Conservation (phyloP, 177 flowering plant species). For the Telopea speciosissima region DNA sequence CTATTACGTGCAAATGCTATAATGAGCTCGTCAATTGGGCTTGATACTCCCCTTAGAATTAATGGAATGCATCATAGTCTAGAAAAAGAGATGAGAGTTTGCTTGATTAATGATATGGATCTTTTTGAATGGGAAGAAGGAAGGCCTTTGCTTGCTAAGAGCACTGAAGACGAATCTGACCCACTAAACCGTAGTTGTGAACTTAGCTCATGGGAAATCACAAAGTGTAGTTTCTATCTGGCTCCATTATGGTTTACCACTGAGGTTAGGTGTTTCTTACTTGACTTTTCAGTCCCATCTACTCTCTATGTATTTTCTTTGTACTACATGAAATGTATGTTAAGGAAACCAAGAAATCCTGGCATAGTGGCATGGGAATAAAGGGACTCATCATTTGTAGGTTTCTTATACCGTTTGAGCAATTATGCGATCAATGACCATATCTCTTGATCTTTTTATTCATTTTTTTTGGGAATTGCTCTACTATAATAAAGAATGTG, state of each 20-base stretch:
- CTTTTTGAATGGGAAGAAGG: conserved; percentile 42
- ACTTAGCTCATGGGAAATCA: conserved; percentile 40
- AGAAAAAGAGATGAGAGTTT: conserved; percentile 24
- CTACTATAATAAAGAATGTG: neutral
- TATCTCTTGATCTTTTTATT: neutral
- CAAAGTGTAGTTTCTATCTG: conserved; percentile 41
- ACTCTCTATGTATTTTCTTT: neutral
- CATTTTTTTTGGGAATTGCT: neutral
- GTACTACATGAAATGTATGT: neutral
- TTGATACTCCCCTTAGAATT: conserved; percentile 35
- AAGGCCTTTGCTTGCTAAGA: conserved; percentile 25
- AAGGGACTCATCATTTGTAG: neutral
- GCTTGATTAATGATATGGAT: conserved; percentile 24
- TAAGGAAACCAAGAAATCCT: neutral
- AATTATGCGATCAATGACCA: neutral
- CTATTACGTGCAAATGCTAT: conserved; percentile 4
- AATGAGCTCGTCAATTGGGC: conserved; percentile 20
- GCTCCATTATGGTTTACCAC: conserved; percentile 61
- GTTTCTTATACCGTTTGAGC: neutral
- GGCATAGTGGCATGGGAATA: neutral
- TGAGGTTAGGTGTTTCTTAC: conserved; percentile 35
- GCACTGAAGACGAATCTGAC: conserved; percentile 22
- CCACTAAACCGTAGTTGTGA: conserved; percentile 13
- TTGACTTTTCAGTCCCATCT: neutral
- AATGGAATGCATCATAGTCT: conserved; percentile 24